Base-by-base conservation (phyloP, 805 yeast genomes). In the Pichia californica region DNA sequence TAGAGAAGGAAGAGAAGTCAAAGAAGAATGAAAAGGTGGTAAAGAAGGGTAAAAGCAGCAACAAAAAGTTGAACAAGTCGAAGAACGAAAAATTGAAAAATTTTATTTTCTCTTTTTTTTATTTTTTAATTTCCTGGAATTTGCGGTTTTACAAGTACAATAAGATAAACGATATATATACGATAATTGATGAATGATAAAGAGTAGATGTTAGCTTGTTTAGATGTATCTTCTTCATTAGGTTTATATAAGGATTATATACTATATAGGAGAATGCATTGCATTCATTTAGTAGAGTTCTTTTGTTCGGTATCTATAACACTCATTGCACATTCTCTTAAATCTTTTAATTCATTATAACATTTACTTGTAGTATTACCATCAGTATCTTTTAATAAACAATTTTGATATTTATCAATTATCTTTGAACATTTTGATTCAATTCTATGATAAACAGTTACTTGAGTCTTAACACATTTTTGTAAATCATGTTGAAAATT, bases 381-480 rank as follows among this genome's bases (percentile, higher is more conserved):
- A 47, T 64, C 57, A 55, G 66, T 55, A 57, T 75, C 74, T 13
- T 62, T 64, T 30, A 64, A 63, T 27, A 86, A 66, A 59, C 95
- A 86, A 18, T 65, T 65, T 53, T 85, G 91, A 56, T 85, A 86
- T 4, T 70, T 74, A 48, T 72, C 69, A 61, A 86, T 69, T 37
- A 73, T 66, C 3, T 67, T 68, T 11, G 75, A 68, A 61, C 95
- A 86, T 26, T 73, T 69, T 23, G 68, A 66, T 56, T 83, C 79
- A 51, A 86, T 84, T 56, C 71, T 76, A 56, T 77, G 79, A 60
- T 84, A 83, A 8, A 85, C 72, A 1, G 94, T 91, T 14, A 84
- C 91, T 31, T 63, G 56, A 13, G 66, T 65, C 54, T 71, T 74
- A 48, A 86, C 85, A 61, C 95, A 86, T 16, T 55, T 52, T 15